Evolutionary conservation across 176 grass and related monocot species (phyloP).

Genomic region (Pontederia crassipes): DNA sequence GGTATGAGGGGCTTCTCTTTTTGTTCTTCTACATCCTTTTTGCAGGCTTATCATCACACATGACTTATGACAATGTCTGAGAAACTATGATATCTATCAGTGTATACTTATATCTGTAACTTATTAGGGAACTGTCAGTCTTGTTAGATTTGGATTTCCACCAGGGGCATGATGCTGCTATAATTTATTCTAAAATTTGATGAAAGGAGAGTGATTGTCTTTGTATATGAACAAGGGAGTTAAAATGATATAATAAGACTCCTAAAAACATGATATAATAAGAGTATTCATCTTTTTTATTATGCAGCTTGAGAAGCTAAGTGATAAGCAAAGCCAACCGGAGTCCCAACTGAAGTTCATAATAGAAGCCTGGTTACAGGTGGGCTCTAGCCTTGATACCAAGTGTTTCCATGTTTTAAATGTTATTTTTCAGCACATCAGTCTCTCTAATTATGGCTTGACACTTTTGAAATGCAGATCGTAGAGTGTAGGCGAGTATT

Average conservation of each 20-base stretch:
- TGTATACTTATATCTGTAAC: too few relatives aligned
- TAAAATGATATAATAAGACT: not conserved
- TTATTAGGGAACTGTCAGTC: too few relatives aligned
- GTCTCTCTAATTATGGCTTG: conserved; percentile 3
- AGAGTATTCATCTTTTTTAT: conserved; percentile 10
- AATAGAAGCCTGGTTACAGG: conserved; percentile 94
- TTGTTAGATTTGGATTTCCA: too few relatives aligned
- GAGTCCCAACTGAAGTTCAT: conserved; percentile 88
- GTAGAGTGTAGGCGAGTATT: conserved; percentile 90
- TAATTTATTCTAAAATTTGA: too few relatives aligned
- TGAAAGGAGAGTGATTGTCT: too few relatives aligned
- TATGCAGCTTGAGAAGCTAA: conserved; percentile 64
- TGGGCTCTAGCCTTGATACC: conserved; percentile 4
- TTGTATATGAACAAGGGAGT: too few relatives aligned
- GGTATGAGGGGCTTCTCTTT: conserved; percentile 20
- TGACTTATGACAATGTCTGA: too few relatives aligned
- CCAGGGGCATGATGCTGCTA: too few relatives aligned
- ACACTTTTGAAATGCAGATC: conserved; percentile 32
- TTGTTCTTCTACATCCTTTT: too few relatives aligned
- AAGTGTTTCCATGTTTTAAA: conserved; percentile 5
- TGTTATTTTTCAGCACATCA: not conserved
- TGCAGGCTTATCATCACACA: too few relatives aligned
- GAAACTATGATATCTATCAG: too few relatives aligned
- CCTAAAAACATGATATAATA: not conserved
- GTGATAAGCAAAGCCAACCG: conserved; percentile 55